These are phyloP conservation scores for Zygosaccharomyces lentus DNA, from an alignment of 805 yeast species.

Conservation along the genomic window DNA sequence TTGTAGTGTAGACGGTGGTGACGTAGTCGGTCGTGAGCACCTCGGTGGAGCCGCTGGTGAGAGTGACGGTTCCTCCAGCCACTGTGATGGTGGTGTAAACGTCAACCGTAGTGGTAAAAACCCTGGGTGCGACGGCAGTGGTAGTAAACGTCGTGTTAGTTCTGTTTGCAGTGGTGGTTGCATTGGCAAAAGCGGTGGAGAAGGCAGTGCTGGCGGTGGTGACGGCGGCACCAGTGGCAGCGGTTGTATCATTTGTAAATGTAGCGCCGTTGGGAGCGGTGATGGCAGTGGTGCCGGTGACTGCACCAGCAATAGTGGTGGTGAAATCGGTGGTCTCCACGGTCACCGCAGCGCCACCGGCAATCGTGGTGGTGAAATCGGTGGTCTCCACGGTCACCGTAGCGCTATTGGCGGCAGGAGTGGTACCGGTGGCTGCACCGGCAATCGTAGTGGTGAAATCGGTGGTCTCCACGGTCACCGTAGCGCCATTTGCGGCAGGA, in stretches of 20 bases:
- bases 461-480: conserved; percentile 9
- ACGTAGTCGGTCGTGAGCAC: conserved; percentile 6
- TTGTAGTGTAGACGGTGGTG: conserved; percentile 9
- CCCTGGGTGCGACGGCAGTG: conserved; percentile 6
- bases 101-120: conserved; percentile 12
- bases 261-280: conserved; percentile 4
- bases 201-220: conserved; percentile 11
- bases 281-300: conserved; percentile 1
- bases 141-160: conserved; percentile 9
- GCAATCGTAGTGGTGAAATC: too few relatives aligned
- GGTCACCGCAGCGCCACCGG: conserved; percentile 5
- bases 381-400: conserved; percentile 13
- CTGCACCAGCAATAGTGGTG: conserved; percentile 6
- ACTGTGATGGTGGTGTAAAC: neutral
- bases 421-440: conserved; percentile 8
- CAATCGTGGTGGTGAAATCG: conserved; percentile 12
- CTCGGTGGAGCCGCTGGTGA: conserved; percentile 10
- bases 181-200: conserved; percentile 6
- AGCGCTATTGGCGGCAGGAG: conserved; percentile 10
- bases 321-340: conserved; percentile 12
- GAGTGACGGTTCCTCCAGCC: conserved; percentile 12
- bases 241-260: conserved; percentile 3
- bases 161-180: conserved; percentile 13
- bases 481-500: neutral
- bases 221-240: conserved; percentile 1